Base-by-base conservation (phyloP, 257 asterid genomes). In the Verbena officinalis region DNA sequence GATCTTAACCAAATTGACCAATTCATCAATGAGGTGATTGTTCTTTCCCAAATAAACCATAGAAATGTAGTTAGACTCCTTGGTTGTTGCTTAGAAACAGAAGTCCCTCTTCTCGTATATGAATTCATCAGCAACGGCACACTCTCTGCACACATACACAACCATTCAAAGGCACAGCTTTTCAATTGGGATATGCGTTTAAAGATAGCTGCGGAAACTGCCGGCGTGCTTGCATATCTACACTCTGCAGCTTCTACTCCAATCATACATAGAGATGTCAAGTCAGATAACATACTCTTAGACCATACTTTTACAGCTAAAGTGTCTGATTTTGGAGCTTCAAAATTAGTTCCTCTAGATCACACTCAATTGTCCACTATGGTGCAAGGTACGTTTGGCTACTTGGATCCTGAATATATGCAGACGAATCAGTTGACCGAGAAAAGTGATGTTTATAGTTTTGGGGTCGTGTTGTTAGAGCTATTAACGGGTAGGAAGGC, bases 371-470 rank as follows among this genome's bases (percentile, higher is more conserved):
- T 78, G 2, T 31, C 73, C 11, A 77, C 78, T 0, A 19, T 62
- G 46, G 86, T 81, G 38, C 83, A 72, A 34, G 81, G 80, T 21
- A 81, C 82, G 0, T 46, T 51, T 0, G 79, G 80, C 4, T 81
- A 78, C 40, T 10, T 73, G 6, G 82, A 78, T 48, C 86, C 81
- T 4, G 80, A 81, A 23, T 81, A 66, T 64, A 11, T 75, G 71
- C 82, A 66, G 22, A 58, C 78, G 2, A 42, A 12, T 7, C 21
- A 73, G 3, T 49, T 78, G 17, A 78, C 69, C 0, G 78, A 72
- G 59, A 72, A 81, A 45, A 81, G 73, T 21, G 84, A 75, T 27
- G 80, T 75, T 14, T 78, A 81, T 3, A 81, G 84, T 55, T 78
- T 78, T 2, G 74, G 78, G 13, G 74, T 62, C 9, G 71, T 73